Conservation (phyloP, 2,329 filamentous ascomycete species). For the Cephalotrichum gorgonifer region DNA sequence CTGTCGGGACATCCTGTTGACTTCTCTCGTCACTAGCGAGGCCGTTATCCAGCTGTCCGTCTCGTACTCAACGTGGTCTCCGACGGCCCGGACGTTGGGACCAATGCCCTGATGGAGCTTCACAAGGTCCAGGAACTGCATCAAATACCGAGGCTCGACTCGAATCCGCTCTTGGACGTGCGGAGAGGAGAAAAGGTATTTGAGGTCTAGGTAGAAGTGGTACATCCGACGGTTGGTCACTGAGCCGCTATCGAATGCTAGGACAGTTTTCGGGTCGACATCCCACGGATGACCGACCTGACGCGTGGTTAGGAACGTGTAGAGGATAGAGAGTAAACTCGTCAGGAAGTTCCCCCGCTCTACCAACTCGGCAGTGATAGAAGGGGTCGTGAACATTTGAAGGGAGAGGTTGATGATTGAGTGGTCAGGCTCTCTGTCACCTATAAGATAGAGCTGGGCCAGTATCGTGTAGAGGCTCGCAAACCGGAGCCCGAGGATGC, state of each 20-base stretch:
- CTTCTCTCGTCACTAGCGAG: slow-evolving; percentile 85
- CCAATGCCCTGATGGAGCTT: slow-evolving; percentile 97
- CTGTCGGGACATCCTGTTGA: slow-evolving; percentile 83
- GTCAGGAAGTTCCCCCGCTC: slow-evolving; percentile 93
- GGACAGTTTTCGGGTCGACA: slow-evolving; percentile 72
- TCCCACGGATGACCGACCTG: slow-evolving; percentile 93
- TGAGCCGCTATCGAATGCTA: slow-evolving; percentile 89
- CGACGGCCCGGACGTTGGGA: slow-evolving; percentile 79
- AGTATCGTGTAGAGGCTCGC: slow-evolving; percentile 89
- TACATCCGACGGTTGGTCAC: slow-evolving; percentile 94
- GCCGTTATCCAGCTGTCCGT: slow-evolving; percentile 97
- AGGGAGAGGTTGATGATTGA: slow-evolving; percentile 97
- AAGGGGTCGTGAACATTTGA: slow-evolving; percentile 93
- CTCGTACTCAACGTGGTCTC: slow-evolving; percentile 96
- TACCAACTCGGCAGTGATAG: slow-evolving; percentile 91
- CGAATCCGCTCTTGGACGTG: slow-evolving; percentile 81
- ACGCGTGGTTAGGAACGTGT: slow-evolving; percentile 90
- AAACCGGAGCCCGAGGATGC: slow-evolving; percentile 84
- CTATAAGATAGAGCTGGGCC: slow-evolving; percentile 89
- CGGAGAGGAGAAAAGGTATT: slow-evolving; percentile 79
- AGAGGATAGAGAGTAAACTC: slow-evolving; percentile 89
- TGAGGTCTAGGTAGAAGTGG: slow-evolving; percentile 92
- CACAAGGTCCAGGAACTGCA: slow-evolving; percentile 91
- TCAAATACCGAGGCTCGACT: slow-evolving; percentile 72
- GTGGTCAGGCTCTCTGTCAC: slow-evolving; percentile 91